Percentiles rank a stretch among this genome's conserved stretches.
phyloP scores from a whole-genome alignment of 768 basidiomycete genomes.

The Lactifluus rugatus region DNA sequence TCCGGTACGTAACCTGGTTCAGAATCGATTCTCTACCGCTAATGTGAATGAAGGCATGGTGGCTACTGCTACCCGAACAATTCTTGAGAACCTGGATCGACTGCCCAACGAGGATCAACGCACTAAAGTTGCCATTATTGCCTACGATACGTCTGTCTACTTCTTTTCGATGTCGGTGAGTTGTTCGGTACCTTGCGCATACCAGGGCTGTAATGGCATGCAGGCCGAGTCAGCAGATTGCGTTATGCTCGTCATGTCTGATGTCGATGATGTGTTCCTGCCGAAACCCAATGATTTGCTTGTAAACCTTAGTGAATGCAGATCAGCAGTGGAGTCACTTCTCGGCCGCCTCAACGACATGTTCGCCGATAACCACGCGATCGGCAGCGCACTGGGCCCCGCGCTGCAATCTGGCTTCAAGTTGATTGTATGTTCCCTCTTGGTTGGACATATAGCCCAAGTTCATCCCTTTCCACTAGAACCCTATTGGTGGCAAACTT shows the following conservation, averaged over 20 bases:
- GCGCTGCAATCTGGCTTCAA: conserved; percentile 95
- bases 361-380: conserved; percentile 93
- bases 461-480: conserved; percentile 32
- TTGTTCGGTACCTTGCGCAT: conserved; percentile 16
- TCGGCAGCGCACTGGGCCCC: conserved; percentile 91
- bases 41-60: conserved; percentile 70
- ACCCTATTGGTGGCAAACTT: conserved; percentile 92
- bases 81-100: conserved; percentile 89
- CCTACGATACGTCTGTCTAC: conserved; percentile 85
- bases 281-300: conserved; percentile 96
- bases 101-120: conserved; percentile 91
- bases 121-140: conserved; percentile 88
- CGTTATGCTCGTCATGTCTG: conserved; percentile 94
- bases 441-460: not conserved
- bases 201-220: not conserved
- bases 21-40: not conserved
- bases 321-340: conserved; percentile 68
- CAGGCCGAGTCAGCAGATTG: conserved; percentile 69
- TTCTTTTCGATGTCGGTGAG: conserved; percentile 90
- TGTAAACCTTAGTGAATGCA: conserved; percentile 83
- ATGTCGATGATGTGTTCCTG: conserved; percentile 94
- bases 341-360: conserved; percentile 84
- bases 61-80: conserved; percentile 93
- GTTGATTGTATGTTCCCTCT: conserved; percentile 54
- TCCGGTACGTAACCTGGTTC: conserved; percentile 47